Base-by-base conservation (phyloP, 352 stramenopile genomes). In the Phytophthora hybrid region DNA sequence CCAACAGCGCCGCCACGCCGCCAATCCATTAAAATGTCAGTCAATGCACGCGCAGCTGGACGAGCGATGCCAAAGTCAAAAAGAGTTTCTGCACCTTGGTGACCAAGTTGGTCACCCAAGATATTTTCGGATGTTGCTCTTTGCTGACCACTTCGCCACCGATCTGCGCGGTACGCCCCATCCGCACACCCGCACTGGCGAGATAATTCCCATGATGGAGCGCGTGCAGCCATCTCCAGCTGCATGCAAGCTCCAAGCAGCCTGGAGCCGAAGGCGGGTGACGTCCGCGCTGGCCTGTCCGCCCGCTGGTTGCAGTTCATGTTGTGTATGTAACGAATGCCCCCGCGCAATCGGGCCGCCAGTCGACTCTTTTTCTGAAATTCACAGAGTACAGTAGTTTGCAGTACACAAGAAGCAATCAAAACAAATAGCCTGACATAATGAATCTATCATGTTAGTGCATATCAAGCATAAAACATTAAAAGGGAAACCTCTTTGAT, bases 221-320 rank as follows among this genome's bases (percentile, higher is more conserved):
- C 46, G 44, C 53, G 68, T 60, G 37, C 46, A 58, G 34, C 13
- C 49, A 60, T 51, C 31, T 53, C 29, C 52, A 60, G 54, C 41
- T 69, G 60, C 53, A 18, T 37, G 44, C 19, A n/a, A 39, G 37
- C 37, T 51, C 60, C 47, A 29, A 19, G 4, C 58, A 51, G 32
- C 18, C 7, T n/a, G 21, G 19, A n/a, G 21, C 37, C 51, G 41
- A 66, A 72, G 11, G 32, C 29, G 49, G 65, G 46, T 18, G 34
- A 37, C 65, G 47, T n/a, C 52, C 11, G 41, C 37, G 39, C 23
- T 11, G 58, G 37, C 44, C 31, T 57, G 34, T 69, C 63, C 52
- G 51, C 63, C 23, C 52, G 55, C 53, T 13, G 26, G n/a, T 69
- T 73, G 58, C 66, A 68, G 59, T 73, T 67, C 64, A 21, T 21